These are phyloP conservation scores for Bipolaris cookei DNA, from an alignment of 2,329 filamentous ascomycete species.

Conservation along the genomic window DNA sequence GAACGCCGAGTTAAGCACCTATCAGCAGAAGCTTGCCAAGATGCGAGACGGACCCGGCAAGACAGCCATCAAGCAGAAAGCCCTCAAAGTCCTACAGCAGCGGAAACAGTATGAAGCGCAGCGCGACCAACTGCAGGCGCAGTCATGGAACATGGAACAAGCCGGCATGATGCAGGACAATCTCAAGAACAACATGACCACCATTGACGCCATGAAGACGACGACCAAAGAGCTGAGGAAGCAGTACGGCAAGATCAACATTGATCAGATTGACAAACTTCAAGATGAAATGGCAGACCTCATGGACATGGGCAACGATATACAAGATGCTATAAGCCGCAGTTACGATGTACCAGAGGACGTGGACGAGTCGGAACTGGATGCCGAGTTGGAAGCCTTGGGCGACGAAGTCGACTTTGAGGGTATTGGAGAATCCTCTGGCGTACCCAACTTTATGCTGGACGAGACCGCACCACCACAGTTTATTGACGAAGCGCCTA, in stretches of 20 bases:
- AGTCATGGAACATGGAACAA: constrained; percentile 99
- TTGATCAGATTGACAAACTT: constrained; percentile 96
- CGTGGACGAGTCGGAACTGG: constrained; percentile 93
- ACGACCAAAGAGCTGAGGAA: constrained; percentile 91
- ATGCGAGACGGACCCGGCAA: constrained; percentile 98
- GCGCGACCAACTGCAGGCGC: constrained; percentile 89
- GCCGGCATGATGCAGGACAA: constrained; percentile 99
- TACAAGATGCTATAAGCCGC: constrained; percentile 89
- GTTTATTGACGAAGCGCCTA: constrained; percentile 91
- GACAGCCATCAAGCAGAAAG: constrained; percentile 89
- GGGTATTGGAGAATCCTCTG: constrained; percentile 64
- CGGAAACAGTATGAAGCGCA: constrained; percentile 94
- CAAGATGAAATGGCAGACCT: constrained; percentile 99
- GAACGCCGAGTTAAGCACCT: constrained; percentile 86
- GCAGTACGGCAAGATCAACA: constrained; percentile 96
- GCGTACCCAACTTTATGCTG: constrained; percentile 82
- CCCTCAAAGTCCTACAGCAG: constrained; percentile 89
- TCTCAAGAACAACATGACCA: constrained; percentile 97
- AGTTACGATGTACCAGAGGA: constrained; percentile 96
- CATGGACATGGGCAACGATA: constrained; percentile 97
- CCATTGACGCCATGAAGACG: constrained; percentile 95
- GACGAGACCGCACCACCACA: constrained; percentile 82
- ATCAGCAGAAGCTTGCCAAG: constrained; percentile 84
- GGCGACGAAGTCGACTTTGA: constrained; percentile 94
- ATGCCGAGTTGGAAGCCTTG: constrained; percentile 93